phyloP scores from a whole-genome alignment of 169 alveolate species.

The Plasmodium fragile region DNA sequence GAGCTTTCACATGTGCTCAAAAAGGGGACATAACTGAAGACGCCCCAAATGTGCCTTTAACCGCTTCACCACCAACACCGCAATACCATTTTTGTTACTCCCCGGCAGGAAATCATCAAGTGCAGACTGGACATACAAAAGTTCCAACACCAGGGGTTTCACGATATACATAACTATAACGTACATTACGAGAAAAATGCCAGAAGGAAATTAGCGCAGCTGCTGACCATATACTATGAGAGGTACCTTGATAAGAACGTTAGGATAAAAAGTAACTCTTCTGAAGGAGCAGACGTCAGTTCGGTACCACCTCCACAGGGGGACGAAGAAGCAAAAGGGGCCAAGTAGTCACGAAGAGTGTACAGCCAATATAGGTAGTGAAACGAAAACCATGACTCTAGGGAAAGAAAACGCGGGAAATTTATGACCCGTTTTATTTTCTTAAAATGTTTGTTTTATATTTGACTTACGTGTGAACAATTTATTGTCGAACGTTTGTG shows the following conservation, averaged over 20 bases:
- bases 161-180: conserved; percentile 72
- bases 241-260: conserved; percentile 70
- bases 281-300: not conserved
- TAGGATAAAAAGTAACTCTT: conserved; percentile 38
- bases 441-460: not conserved
- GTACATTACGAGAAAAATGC: conserved; percentile 65
- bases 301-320: not conserved
- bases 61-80: not conserved
- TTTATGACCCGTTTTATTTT: not conserved
- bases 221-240: conserved; percentile 69
- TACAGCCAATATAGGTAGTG: not conserved
- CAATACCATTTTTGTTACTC: not conserved
- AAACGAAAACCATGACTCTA: not conserved
- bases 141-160: conserved; percentile 74
- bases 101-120: conserved; percentile 50
- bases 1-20: not conserved
- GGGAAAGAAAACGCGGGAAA: not conserved
- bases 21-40: not conserved
- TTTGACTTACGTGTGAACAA: not conserved
- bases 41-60: not conserved
- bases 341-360: not conserved
- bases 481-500: not conserved
- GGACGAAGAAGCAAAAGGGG: not conserved
- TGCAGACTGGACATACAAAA: conserved; percentile 66
- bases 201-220: conserved; percentile 63